Evolutionary conservation across 2,329 filamentous ascomycete species (phyloP).

Genomic region (Cladosporium sp.): DNA sequence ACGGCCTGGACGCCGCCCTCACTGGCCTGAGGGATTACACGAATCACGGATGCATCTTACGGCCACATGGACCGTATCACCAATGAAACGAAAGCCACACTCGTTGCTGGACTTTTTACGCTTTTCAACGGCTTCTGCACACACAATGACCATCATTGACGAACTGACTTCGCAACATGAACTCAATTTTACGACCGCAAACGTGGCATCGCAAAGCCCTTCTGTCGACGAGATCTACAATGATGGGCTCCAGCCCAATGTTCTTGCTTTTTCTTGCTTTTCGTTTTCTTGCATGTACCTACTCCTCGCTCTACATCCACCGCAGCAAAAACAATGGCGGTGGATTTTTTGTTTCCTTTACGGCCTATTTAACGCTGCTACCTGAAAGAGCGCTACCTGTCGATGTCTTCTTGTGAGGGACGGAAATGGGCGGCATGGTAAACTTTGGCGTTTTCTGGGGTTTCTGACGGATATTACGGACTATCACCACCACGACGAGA

Average conservation of each 20-base stretch:
- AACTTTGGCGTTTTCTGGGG: no score
- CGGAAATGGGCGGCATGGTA: no score
- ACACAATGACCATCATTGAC: background rate
- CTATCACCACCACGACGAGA: no score
- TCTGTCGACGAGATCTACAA: background rate
- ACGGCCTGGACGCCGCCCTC: conserved; percentile 3
- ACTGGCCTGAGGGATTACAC: conserved; percentile 6
- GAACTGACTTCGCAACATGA: background rate
- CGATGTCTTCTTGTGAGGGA: no score
- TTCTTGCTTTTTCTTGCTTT: background rate
- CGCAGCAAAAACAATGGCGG: background rate
- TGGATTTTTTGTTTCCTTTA: background rate
- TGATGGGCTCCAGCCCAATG: background rate
- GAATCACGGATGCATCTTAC: conserved; percentile 2
- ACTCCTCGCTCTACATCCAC: background rate
- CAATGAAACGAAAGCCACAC: conserved; percentile 1
- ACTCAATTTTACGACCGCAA: background rate
- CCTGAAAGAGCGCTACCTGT: no score
- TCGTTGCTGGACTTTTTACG: background rate
- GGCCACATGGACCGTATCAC: background rate
- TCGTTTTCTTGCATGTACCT: conserved; percentile 9
- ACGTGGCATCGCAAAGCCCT: background rate
- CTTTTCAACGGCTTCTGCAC: conserved; percentile 4
- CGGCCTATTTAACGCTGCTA: background rate
- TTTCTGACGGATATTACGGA: no score